Base-by-base conservation (phyloP, 2,329 filamentous ascomycete species). In the Ramularia collo-cygni region DNA sequence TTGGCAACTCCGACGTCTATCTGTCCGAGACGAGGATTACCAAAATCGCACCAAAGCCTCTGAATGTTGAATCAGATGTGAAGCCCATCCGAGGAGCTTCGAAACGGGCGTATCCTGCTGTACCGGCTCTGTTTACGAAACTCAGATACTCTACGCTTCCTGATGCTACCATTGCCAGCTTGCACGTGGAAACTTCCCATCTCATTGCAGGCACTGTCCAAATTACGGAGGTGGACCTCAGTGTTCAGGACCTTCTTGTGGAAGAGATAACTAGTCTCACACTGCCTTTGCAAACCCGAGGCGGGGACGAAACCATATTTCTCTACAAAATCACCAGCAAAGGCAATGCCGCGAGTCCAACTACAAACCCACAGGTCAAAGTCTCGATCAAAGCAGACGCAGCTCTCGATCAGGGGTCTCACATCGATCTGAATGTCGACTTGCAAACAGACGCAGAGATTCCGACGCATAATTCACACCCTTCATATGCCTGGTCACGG, bases 11-110 rank as follows among this genome's bases (percentile, higher is more conserved):
- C 17, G 71, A 72, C 50, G 82, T 85, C 33, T 75, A 76, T 19
- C 69, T 92, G 2, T 87, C 84, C 8, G 83, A 85, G 4, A 69
- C 83, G 44, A 73, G 84, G 34, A 83, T 90, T 24, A 86, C 81
- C 29, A 77, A 82, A 46, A 82, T 89, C 4, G 77, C 81, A 5
- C 85, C 83, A 4, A 71, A 77, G 29, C 77, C 79, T 2, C 74
- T 77, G 35, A 68, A 69, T 21, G 59, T 71, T 16, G 76, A 76
- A 49, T 79, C 84, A 43, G 63, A 74, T 28, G 68, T 77, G 43
- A 77, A 76, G 28, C 77, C 81, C 3, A 71, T 89, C 39, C 75
- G 75, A 46, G 79, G 78, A 9, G 71, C 80, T 4, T 74, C 79
- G 35, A 75, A 74, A 41, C 69, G 82, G 24, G 70, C 76, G 6